These are phyloP conservation scores for Hippophae tibetana DNA, from an alignment of 306 rosid genomes.

Conservation along the genomic window DNA sequence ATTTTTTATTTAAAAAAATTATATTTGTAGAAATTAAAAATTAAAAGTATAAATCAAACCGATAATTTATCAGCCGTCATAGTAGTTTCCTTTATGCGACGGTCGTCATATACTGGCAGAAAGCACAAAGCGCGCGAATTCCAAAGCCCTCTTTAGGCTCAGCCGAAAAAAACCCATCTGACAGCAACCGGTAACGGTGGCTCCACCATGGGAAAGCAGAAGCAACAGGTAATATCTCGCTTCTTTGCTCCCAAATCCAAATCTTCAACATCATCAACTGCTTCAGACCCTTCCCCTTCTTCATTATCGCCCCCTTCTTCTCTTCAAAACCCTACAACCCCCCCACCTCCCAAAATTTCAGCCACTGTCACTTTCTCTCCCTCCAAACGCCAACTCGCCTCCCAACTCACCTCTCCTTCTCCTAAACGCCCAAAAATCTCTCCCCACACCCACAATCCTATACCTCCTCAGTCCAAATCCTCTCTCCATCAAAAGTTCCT, in stretches of 20 bases:
- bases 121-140: slow-evolving; percentile 38
- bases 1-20: too few species aligned
- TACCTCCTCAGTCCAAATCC: slow-evolving; percentile 29
- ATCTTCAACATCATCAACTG: slow-evolving; percentile 20
- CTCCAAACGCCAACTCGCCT: slow-evolving; percentile 54
- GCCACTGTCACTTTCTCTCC: slow-evolving; percentile 75
- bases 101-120: too few species aligned
- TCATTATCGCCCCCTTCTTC: slow-evolving; percentile 9
- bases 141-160: not conserved
- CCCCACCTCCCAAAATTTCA: slow-evolving; percentile 65
- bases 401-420: slow-evolving; percentile 32
- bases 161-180: not conserved
- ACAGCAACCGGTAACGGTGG: not conserved
- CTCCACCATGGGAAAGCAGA: slow-evolving; percentile 66
- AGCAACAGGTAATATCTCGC: slow-evolving; percentile 79
- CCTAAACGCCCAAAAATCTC: slow-evolving; percentile 55
- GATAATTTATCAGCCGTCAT: too few species aligned
- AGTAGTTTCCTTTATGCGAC: too few species aligned
- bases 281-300: slow-evolving; percentile 14
- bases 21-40: too few species aligned
- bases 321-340: slow-evolving; percentile 27
- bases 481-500: slow-evolving; percentile 66
- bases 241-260: slow-evolving; percentile 77
- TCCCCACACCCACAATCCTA: slow-evolving; percentile 37
- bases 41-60: too few species aligned